A percentile compares a stretch with the other conserved stretches of the same genome.
Evolutionary conservation across 164 flowering plant species (phyloP).

Genomic region (Dillenia turbinata): DNA sequence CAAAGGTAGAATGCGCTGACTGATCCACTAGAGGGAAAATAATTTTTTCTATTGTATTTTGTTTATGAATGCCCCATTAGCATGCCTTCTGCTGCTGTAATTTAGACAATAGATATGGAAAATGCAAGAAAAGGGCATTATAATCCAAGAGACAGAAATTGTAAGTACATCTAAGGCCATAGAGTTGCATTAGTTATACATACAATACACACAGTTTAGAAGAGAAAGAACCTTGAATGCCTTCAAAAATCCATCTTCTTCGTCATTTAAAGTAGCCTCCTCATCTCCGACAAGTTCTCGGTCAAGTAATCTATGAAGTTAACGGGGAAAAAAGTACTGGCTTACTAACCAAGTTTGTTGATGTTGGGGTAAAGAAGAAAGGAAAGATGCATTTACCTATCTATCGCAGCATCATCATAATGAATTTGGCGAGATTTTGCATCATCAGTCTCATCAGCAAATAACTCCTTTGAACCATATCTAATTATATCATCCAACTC

Average conservation of each 20-base stretch:
- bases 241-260: conserved; percentile 84
- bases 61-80: no score
- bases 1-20: no score
- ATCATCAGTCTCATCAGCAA: conserved; percentile 94
- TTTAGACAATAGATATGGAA: no score
- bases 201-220: no score
- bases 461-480: conserved; percentile 93
- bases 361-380: not conserved
- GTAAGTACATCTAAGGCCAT: no score
- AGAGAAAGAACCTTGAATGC: conserved; percentile 74
- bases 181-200: no score
- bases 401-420: conserved; percentile 97
- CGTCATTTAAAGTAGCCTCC: conserved; percentile 73
- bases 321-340: not conserved
- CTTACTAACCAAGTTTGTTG: not conserved
- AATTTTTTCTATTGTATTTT: no score
- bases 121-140: no score
- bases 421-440: conserved; percentile 91
- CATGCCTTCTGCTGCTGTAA: no score
- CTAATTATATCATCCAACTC: conserved; percentile 97
- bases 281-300: conserved; percentile 81
- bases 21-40: no score
- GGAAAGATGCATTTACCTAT: conserved; percentile 40
- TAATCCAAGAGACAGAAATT: no score
- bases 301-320: conserved; percentile 62